Evolutionary conservation across 345 rosid genomes (phyloP).

Genomic region (Balakata baccata): DNA sequence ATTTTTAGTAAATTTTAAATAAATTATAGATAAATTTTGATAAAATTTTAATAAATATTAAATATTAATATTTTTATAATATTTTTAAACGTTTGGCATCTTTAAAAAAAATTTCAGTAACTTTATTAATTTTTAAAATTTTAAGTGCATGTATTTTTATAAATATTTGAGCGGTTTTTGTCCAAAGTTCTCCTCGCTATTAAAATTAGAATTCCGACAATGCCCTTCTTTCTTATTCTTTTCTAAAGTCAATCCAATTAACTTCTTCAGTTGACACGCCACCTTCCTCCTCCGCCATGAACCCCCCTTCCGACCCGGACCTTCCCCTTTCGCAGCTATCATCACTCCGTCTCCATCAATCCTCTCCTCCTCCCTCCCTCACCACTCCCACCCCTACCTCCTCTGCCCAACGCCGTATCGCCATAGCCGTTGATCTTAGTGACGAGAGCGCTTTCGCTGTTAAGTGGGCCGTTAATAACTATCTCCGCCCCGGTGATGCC

Average conservation of each 20-base stretch:
- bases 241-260: not conserved
- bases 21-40: no score
- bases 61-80: no score
- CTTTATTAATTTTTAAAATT: no score
- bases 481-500: conserved; percentile 52
- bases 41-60: no score
- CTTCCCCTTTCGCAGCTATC: conserved; percentile 10
- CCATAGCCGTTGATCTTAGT: conserved; percentile 33
- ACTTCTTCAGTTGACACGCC: not conserved
- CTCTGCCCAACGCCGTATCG: conserved; percentile 27
- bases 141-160: no score
- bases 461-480: conserved; percentile 30
- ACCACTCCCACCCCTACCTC: conserved; percentile 10
- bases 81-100: no score
- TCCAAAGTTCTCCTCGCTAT: no score
- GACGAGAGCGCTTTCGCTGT: conserved; percentile 33
- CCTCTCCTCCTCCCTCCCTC: conserved; percentile 4
- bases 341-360: not conserved
- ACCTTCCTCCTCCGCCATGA: not conserved
- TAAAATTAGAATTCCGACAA: no score
- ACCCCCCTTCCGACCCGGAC: conserved; percentile 11
- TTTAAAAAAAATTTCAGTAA: no score
- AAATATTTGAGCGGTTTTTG: no score
- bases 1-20: no score
- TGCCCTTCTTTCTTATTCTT: not conserved